Evolutionary conservation across 2,329 filamentous ascomycete genomes (phyloP), one percentile per base, ranked within the genome.

Genomic region (Endoconidiophora polonica): DNA sequence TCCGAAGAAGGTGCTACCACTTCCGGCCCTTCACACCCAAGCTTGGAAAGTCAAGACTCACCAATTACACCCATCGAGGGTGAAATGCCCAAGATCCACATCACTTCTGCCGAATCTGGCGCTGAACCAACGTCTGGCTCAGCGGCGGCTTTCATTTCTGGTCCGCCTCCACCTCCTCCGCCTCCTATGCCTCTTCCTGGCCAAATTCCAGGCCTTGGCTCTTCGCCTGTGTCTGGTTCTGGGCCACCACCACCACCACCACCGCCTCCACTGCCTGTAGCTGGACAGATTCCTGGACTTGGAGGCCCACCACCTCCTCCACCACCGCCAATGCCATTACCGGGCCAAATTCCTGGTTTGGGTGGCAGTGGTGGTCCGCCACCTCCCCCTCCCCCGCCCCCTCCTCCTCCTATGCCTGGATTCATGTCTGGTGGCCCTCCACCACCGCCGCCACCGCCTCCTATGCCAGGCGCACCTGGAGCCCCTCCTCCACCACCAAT

Each of bases 11-110:
- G 83, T 57, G 78, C 77, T 48, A 71, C 81, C 52, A 84, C 82
- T 1, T 86, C 83, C 36, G 84, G 81, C 23, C 77, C 83, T 43
- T 84, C 80, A 18, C 81, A 86, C 61, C 82, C 81, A 24, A 86
- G 81, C 63, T 67, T 86, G 54, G 81, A 87, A 55, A 78, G 79
- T 9, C 71, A 80, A 50, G 51, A 47, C 20, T 73, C 77, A n/a
- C 81, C 81, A 5, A 73, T 77, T 56, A 84, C 77, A 5, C 79
- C 78, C 29, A 71, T 68, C 53, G 81, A 84, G 53, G 65, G 65
- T 38, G 71, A 79, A 49, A 66, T 71, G 20, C 74, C 76, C 33
- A 79, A 76, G 62, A 76, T 77, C 57, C 62, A 74, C 60, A 58
- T 94, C 55, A 68, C 71, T 58, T 43, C 49, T 6, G 52, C 46